A percentile compares a stretch with the other conserved stretches of the same genome.
phyloP scores from a whole-genome alignment of 768 basidiomycete genomes.

The Agrocybe chaxingu region DNA sequence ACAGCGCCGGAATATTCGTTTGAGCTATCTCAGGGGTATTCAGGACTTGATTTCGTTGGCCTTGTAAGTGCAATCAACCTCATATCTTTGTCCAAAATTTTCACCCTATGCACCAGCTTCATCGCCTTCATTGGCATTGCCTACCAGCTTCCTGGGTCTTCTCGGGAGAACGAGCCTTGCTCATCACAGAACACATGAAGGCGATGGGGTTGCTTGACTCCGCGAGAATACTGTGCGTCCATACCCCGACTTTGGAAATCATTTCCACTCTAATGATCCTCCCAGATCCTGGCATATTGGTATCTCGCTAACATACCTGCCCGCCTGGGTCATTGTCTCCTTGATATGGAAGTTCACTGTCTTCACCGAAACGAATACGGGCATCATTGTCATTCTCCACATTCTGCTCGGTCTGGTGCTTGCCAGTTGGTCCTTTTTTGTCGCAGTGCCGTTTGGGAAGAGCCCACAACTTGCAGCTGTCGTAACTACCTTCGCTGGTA shows the following conservation, averaged over 20 bases:
- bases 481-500: constrained; percentile 58
- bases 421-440: constrained; percentile 70
- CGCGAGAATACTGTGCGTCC: constrained; percentile 37
- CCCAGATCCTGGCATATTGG: constrained; percentile 64
- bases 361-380: constrained; percentile 58
- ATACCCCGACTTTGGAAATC: background rate
- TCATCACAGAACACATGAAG: constrained; percentile 70
- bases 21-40: constrained; percentile 64
- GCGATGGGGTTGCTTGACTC: constrained; percentile 77
- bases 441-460: constrained; percentile 67
- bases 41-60: constrained; percentile 62
- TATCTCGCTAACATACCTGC: constrained; percentile 65
- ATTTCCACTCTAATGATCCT: constrained; percentile 24
- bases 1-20: constrained; percentile 48
- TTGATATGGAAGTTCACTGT: constrained; percentile 65
- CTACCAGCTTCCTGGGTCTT: constrained; percentile 78
- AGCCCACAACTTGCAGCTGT: constrained; percentile 73
- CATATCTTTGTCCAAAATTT: background rate
- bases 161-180: constrained; percentile 59
- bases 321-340: constrained; percentile 70
- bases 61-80: constrained; percentile 38
- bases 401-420: constrained; percentile 65
- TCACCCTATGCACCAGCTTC: constrained; percentile 39
- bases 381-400: constrained; percentile 61
- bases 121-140: constrained; percentile 69